A percentile compares a stretch with the other conserved stretches of the same genome.
Conservation (phyloP, 805 yeast species). For the Ogataea glucozyma region DNA sequence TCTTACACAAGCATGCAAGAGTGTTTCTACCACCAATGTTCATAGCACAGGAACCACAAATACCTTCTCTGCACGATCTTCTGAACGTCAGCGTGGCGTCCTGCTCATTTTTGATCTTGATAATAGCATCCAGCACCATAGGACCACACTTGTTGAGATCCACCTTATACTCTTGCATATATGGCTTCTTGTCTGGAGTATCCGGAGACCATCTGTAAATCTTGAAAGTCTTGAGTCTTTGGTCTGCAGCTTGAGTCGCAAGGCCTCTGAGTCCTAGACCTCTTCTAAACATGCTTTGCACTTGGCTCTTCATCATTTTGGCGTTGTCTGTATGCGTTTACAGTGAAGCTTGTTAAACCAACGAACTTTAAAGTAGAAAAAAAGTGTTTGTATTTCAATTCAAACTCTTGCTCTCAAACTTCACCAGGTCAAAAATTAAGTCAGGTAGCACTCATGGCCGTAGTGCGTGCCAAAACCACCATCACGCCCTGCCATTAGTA, state of each 20-base stretch:
- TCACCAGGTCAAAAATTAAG: too few relatives aligned
- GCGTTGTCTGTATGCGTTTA: background rate
- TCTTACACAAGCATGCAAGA: constrained; percentile 92
- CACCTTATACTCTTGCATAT: constrained; percentile 76
- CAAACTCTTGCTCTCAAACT: too few relatives aligned
- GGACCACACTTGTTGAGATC: constrained; percentile 95
- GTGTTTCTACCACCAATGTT: constrained; percentile 98
- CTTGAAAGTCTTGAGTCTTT: constrained; percentile 78
- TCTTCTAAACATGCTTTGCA: constrained; percentile 12
- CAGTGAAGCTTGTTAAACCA: background rate
- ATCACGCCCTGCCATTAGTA: constrained; percentile 9
- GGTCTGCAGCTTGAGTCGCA: constrained; percentile 58
- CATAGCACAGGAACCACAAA: constrained; percentile 99
- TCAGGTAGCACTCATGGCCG: background rate
- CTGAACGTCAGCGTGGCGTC: constrained; percentile 94
- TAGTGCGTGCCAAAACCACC: background rate
- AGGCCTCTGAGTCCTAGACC: constrained; percentile 31
- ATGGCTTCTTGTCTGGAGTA: constrained; percentile 88
- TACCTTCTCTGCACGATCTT: constrained; percentile 99
- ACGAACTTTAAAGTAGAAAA: too few relatives aligned
- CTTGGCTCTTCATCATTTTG: constrained; percentile 16
- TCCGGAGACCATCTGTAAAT: constrained; percentile 99
- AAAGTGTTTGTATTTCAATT: too few relatives aligned
- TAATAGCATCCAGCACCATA: constrained; percentile 92
- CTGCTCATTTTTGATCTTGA: constrained; percentile 95